These are phyloP conservation scores for Penicillium alfredii DNA, from an alignment of 495 filamentous ascomycete species.

Conservation along the genomic window DNA sequence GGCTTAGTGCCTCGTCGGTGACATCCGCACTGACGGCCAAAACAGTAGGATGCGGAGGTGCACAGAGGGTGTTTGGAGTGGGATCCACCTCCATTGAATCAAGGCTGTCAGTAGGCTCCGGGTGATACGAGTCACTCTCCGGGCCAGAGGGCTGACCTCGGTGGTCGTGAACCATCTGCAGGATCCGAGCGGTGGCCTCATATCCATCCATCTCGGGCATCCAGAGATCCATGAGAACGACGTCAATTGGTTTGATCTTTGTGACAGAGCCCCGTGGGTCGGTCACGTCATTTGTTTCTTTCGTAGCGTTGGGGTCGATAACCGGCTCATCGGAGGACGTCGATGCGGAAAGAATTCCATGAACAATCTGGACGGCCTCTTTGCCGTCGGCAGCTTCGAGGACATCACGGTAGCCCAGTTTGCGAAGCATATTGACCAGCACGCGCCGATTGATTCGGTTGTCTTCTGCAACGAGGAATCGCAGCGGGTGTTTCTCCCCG, in stretches of 20 bases:
- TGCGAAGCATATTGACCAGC: slow-evolving; percentile 61
- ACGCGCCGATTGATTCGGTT: slow-evolving; percentile 76
- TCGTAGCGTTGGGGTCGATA: background rate
- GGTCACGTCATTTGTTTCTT: slow-evolving; percentile 2
- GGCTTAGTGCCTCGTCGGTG: slow-evolving; percentile 58
- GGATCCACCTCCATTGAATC: slow-evolving; percentile 24
- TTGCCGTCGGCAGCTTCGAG: slow-evolving; percentile 66
- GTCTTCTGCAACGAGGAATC: slow-evolving; percentile 72
- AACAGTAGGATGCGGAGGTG: slow-evolving; percentile 39
- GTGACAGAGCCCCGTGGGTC: slow-evolving; percentile 3
- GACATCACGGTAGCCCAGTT: slow-evolving; percentile 62
- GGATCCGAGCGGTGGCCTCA: slow-evolving; percentile 62
- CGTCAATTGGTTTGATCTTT: slow-evolving; percentile 49
- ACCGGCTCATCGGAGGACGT: background rate
- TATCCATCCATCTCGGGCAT: slow-evolving; percentile 84
- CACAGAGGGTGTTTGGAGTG: background rate
- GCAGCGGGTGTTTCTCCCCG: slow-evolving; percentile 55
- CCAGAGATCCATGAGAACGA: slow-evolving; percentile 80
- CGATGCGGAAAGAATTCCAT: slow-evolving; percentile 30
- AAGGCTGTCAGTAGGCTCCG: slow-evolving; percentile 1
- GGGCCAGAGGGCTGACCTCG: slow-evolving; percentile 14
- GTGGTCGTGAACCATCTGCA: slow-evolving; percentile 45
- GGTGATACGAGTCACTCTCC: slow-evolving; percentile 2
- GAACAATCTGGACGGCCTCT: slow-evolving; percentile 65
- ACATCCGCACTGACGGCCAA: slow-evolving; percentile 76